Conservation (phyloP, 2,329 filamentous ascomycete genomes). For the Neonectria coccinea region DNA sequence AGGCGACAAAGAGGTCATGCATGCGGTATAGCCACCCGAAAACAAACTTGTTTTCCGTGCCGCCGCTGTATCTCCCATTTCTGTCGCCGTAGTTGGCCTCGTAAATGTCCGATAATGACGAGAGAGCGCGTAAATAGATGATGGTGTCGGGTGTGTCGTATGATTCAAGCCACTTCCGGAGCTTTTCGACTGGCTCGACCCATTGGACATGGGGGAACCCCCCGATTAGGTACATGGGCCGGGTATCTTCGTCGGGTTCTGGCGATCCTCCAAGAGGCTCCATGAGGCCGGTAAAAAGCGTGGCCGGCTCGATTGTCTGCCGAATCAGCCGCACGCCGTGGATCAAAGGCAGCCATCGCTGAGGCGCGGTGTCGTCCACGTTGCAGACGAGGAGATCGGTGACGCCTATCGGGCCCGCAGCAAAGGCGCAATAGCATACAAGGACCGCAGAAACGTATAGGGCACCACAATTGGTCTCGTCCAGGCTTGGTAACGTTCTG, state of each 20-base stretch:
- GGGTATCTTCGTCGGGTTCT: conserved; percentile 31
- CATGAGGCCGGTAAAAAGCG: conserved; percentile 46
- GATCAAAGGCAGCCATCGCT: conserved; percentile 44
- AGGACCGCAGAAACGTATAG: conserved; percentile 46
- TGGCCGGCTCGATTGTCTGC: conserved; percentile 43
- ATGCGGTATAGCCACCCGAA: conserved; percentile 48
- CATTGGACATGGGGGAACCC: conserved; percentile 41
- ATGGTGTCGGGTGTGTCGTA: conserved; percentile 42
- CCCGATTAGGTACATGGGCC: conserved; percentile 38
- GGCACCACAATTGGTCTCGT: conserved; percentile 46
- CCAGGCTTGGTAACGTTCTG: conserved; percentile 38
- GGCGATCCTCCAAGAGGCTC: conserved; percentile 36
- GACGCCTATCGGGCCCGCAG: conserved; percentile 44
- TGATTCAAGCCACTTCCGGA: conserved; percentile 41
- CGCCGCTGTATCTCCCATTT: conserved; percentile 34
- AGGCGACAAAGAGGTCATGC: conserved; percentile 43
- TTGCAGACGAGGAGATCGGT: conserved; percentile 47
- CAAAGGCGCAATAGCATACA: conserved; percentile 48
- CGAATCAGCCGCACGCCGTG: conserved; percentile 44
- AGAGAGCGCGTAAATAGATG: conserved; percentile 41
- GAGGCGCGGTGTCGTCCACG: conserved; percentile 36
- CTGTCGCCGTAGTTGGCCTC: conserved; percentile 42
- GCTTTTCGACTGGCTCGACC: conserved; percentile 37
- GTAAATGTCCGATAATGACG: conserved; percentile 42
- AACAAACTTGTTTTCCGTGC: conserved; percentile 35